A percentile compares a stretch with the other conserved stretches of the same genome.
phyloP scores from a whole-genome alignment of 129 eudicot species.

The Lonicera japonica region DNA sequence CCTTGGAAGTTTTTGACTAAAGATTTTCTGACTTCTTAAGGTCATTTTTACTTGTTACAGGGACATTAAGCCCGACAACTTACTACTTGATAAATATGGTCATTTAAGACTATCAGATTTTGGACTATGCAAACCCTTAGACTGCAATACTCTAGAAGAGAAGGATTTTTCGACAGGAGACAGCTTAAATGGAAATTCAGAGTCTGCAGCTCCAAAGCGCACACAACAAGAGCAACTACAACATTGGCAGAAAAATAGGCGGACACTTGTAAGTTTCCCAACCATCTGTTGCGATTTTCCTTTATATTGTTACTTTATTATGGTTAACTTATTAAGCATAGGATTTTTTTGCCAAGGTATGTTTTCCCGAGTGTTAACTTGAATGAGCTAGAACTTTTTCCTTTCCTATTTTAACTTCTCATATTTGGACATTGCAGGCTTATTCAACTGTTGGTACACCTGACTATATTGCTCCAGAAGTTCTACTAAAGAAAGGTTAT shows the following conservation, averaged over 20 bases:
- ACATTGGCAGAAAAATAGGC: slow-evolving; percentile 91
- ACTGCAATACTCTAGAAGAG: slow-evolving; percentile 74
- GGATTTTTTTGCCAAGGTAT: too few relatives aligned
- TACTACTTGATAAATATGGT: slow-evolving; percentile 83
- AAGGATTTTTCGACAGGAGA: slow-evolving; percentile 57
- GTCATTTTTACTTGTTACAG: slow-evolving; percentile 34
- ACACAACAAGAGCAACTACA: slow-evolving; percentile 91
- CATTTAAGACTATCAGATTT: slow-evolving; percentile 87
- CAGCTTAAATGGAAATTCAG: slow-evolving; percentile 35
- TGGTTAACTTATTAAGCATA: not conserved
- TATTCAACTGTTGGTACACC: slow-evolving; percentile 95
- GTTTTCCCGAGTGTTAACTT: too few relatives aligned
- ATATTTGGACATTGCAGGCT: slow-evolving; percentile 51
- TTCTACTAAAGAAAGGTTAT: slow-evolving; percentile 82
- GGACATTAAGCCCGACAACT: slow-evolving; percentile 89
- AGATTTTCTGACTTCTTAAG: slow-evolving; percentile 9
- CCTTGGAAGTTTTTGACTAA: not conserved
- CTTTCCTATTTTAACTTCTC: slow-evolving; percentile 1
- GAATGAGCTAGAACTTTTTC: too few relatives aligned
- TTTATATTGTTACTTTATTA: not conserved
- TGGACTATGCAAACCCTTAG: slow-evolving; percentile 87
- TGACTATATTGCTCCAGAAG: slow-evolving; percentile 96
- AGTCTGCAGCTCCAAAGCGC: slow-evolving; percentile 56
- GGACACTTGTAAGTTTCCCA: slow-evolving; percentile 60
- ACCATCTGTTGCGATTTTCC: not conserved